Evolutionary conservation across 2,329 filamentous ascomycete species (phyloP), one percentile per base, ranked within the genome.

Genomic region (Claviceps digitariae): DNA sequence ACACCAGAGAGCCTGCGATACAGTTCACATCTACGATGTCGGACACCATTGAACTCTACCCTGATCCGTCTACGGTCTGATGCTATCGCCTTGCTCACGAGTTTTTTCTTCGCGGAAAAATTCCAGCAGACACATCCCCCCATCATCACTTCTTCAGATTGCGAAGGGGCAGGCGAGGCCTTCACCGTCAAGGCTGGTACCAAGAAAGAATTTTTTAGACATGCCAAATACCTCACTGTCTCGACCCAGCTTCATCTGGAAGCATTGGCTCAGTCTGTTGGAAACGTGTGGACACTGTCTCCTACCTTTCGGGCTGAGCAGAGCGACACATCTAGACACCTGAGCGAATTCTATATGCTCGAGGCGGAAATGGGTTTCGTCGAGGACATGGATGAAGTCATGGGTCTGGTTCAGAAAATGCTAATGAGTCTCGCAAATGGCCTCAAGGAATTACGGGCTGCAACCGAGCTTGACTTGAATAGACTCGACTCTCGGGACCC

Each of bases 311-410:
- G 93, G 40, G 93, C 93, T 4, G 93, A 96, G 67, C 84, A 83
- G 64, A 96, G 90, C 68, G 90, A 97, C 64, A 97, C 93, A 0
- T 84, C 90, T 6, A 83, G 93, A 29, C 93, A 98, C 69, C 74
- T 98, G 56, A 95, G 89, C 72, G 93, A 98, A 65, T 97, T 98
- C 63, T 97, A 97, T 71, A 97, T 98, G 93, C 79, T 98, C 2
- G 93, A 98, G 69, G 90, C 84, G 17, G 93, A 98, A 68, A 74
- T 90, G 65, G 84, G 82, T 62, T 95, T 95, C 66, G 79, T 84
- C 44, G 76, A 86, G 48, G 72, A 82, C 57, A 74, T 95, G 58
- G 72, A 77, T 31, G 72, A 78, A 27, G 75, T 98, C 60, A 93
- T 95, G 78, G 74, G 83, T 54, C 68, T 91, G n/a, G 79, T 89